Evolutionary conservation across 768 basidiomycete species (phyloP), one percentile per base, ranked within the genome.

Genomic region (Collybiopsis confluens): DNA sequence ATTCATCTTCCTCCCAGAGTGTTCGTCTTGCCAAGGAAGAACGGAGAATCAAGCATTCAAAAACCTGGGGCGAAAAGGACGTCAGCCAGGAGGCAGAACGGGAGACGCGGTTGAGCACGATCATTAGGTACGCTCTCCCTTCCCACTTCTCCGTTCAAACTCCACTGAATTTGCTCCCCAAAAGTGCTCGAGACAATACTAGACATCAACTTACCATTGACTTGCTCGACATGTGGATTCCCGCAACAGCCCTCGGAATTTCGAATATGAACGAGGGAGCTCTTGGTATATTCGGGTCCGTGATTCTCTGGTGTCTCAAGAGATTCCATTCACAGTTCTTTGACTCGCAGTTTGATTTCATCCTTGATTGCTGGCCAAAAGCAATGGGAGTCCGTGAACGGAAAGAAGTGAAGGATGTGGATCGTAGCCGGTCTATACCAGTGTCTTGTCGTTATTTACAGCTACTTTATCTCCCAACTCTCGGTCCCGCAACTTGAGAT

Each of bases 191-290:
- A 44, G 74, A 77, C 44, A 82, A 79, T 4, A 78, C 85, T 27
- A 82, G 85, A 26, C 81, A 82, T 58, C 97, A 98, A 68, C 80
- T 98, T 60, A 70, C 87, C 52, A 83, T 90, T 55, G 97, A 99
- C 67, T 63, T 82, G 18, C 74, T 94, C 54, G 97, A 99, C 65
- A 69, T 93, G 55, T 95, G 88, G 85, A 83, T 95, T 61, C 97
- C 97, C 4, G 89, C 92, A 6, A 85, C 86, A 18, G 87, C 80
- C 54, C 77, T 94, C 37, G 90, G 88, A 15, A 71, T 90, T 49
- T 77, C 85, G 58, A 79, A 80, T 59, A 61, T 95, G 59, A 92
- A 88, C 64, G 97, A 98, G 56, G 95, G 96, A 23, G 63, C 82
- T 18, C 71, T 96, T 26, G 96, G 97, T 52, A 74, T 90, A 54